Conservation (phyloP, 306 rosid genomes). For the Acacia melanoxylon region DNA sequence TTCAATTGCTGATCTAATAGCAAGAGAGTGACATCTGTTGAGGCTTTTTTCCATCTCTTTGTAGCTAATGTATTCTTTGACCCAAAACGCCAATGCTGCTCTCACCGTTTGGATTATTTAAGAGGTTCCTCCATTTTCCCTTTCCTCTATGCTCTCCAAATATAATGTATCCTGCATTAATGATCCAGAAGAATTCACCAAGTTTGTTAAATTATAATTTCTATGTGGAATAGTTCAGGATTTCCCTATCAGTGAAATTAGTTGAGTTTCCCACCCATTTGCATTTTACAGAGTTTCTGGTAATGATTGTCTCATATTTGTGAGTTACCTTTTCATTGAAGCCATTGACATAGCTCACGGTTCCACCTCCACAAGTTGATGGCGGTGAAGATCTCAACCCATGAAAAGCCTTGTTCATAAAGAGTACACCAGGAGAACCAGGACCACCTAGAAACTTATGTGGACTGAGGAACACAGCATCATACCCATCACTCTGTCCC, state of each 20-base stretch:
- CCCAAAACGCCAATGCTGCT: constrained; percentile 90
- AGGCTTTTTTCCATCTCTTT: constrained; percentile 57
- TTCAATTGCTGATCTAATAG: constrained; percentile 60
- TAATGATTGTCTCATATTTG: not conserved
- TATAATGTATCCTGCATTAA: constrained; percentile 79
- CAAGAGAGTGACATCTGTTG: constrained; percentile 48
- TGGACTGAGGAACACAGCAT: constrained; percentile 70
- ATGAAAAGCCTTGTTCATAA: constrained; percentile 63
- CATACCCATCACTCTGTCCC: constrained; percentile 64
- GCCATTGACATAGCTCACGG: constrained; percentile 75
- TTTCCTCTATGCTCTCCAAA: constrained; percentile 65
- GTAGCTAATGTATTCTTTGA: constrained; percentile 64
- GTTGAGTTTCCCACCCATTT: not conserved
- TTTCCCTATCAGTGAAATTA: no score
- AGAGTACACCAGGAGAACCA: constrained; percentile 70
- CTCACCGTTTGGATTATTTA: constrained; percentile 77
- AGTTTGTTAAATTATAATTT: not conserved
- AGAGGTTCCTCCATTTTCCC: constrained; percentile 91
- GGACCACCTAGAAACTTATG: constrained; percentile 90
- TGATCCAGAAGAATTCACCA: not conserved
- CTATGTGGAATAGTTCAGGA: not conserved
- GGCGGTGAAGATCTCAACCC: constrained; percentile 57
- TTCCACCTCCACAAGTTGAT: constrained; percentile 89
- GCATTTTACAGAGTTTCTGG: not conserved
- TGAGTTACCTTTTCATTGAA: constrained; percentile 58